A percentile compares a stretch with the other conserved stretches of the same genome.
Conservation (phyloP, 2,329 filamentous ascomycete species). For the Podosphaera fusca region DNA sequence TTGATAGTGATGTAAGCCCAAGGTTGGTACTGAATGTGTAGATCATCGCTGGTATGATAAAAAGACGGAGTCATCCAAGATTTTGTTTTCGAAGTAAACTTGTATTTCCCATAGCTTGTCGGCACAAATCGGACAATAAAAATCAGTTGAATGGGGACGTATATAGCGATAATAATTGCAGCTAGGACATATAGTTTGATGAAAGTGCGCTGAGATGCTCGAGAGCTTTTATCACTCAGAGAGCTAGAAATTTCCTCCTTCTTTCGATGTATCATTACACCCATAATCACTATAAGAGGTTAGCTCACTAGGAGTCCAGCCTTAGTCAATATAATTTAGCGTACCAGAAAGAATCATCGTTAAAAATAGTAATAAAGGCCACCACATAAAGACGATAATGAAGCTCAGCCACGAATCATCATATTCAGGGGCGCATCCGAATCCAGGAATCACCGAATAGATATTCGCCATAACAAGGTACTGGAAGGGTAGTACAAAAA, state of each 20-base stretch:
- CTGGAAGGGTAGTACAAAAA: constrained; percentile 30
- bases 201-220: constrained; percentile 35
- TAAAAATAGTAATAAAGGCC: not conserved
- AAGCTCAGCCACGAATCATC: constrained; percentile 34
- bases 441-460: constrained; percentile 33
- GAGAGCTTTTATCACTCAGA: constrained; percentile 24
- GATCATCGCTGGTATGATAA: constrained; percentile 19
- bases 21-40: constrained; percentile 24
- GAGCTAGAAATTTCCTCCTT: constrained; percentile 32
- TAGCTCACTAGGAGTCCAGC: not conserved
- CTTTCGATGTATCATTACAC: constrained; percentile 36
- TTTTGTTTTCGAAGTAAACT: not conserved
- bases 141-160: constrained; percentile 29
- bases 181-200: constrained; percentile 36
- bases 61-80: constrained; percentile 10
- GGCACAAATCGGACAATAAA: constrained; percentile 27
- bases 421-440: constrained; percentile 31
- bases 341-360: not conserved
- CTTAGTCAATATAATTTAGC: not conserved
- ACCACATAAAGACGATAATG: constrained; percentile 29
- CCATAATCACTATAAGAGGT: constrained; percentile 25
- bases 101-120: not conserved
- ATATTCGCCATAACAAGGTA: constrained; percentile 34
- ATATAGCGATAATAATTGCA: constrained; percentile 23
- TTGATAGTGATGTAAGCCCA: constrained; percentile 32